Evolutionary conservation across 495 filamentous ascomycete genomes (phyloP), one percentile per base, ranked within the genome.

Genomic region (Aspergillus taichungensis): DNA sequence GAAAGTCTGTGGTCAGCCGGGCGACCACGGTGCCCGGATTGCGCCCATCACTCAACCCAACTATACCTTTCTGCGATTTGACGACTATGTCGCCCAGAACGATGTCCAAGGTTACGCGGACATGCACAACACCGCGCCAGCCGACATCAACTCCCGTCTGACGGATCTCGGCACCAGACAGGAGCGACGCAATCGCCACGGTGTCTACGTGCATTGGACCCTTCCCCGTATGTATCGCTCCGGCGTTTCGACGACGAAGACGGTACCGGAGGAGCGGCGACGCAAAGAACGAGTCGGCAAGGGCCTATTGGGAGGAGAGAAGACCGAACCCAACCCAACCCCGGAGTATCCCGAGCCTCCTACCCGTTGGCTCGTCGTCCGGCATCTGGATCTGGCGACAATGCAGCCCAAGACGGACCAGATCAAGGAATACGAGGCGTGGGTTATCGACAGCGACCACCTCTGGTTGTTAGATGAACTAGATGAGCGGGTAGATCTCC

Each of bases 21-120:
- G 40, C 3, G 45, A 57, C 6, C 42, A 37, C 12, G 29, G 52
- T 8, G 53, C 64, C 12, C 61, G 61, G 13, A 75, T 79, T 31
- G 64, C 64, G 1, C 75, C 76, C 9, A 69, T 79, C 40, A 70
- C 67, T 1, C 74, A 78, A 53, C 76, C 76, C 5, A 75, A 78
- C 53, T 80, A 77, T 54, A 69, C 62, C 6, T 64, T 59, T 30
- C 65, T 80, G 0, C 69, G 67, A 0, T 53, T 74, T 6, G 46
- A 67, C 4, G 48, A 65, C 14, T 35, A 33, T 29, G 3, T 62
- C 6, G 38, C 72, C 6, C 62, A 73, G 29, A 49, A 50, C 40
- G 76, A 78, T 50, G 40, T 79, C 4, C 54, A 66, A 6, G 36
- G 55, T 12, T 67, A 63, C 30, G 50, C 62, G 28, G 72, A 78